These are phyloP conservation scores for Haplosporangium sp. DNA, from an alignment of 371 early-diverging fungal species.

Conservation along the genomic window DNA sequence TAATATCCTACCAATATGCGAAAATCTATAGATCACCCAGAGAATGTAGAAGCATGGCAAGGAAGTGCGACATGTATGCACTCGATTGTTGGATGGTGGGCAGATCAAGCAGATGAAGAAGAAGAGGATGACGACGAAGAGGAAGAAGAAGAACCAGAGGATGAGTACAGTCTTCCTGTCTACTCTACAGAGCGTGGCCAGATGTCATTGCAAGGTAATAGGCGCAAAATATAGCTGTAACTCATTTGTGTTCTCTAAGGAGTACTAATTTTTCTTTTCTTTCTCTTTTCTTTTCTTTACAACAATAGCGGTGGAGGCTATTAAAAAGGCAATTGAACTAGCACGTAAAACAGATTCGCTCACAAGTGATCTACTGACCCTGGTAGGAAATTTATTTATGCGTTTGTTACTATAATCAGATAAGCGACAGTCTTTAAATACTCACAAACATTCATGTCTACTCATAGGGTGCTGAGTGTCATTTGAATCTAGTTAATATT, in stretches of 20 bases:
- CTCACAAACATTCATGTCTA: not conserved
- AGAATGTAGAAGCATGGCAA: slow-evolving; percentile 46
- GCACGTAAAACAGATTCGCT: slow-evolving; percentile 35
- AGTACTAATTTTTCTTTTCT: not conserved
- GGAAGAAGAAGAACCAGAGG: slow-evolving; percentile 37
- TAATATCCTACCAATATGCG: not conserved
- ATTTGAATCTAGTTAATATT: slow-evolving; percentile 50
- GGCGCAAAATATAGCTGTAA: not conserved
- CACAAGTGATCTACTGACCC: slow-evolving; percentile 44
- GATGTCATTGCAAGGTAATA: slow-evolving; percentile 39
- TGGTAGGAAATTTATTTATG: slow-evolving; percentile 18
- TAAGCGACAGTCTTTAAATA: not conserved
- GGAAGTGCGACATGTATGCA: slow-evolving; percentile 52
- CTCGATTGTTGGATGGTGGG: slow-evolving; percentile 57
- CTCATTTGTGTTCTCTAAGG: not conserved
- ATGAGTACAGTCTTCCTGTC: slow-evolving; percentile 44
- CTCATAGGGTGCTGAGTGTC: slow-evolving; percentile 50
- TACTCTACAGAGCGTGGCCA: slow-evolving; percentile 42
- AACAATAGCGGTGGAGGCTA: slow-evolving; percentile 38
- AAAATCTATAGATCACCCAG: slow-evolving; percentile 22
- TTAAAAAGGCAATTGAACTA: slow-evolving; percentile 45
- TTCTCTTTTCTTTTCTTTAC: not conserved
- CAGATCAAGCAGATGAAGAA: slow-evolving; percentile 42
- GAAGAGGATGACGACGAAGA: slow-evolving; percentile 33
- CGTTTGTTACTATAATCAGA: not conserved